phyloP scores from a whole-genome alignment of 768 basidiomycete genomes.

The Goffeauzyma gilvescens region DNA sequence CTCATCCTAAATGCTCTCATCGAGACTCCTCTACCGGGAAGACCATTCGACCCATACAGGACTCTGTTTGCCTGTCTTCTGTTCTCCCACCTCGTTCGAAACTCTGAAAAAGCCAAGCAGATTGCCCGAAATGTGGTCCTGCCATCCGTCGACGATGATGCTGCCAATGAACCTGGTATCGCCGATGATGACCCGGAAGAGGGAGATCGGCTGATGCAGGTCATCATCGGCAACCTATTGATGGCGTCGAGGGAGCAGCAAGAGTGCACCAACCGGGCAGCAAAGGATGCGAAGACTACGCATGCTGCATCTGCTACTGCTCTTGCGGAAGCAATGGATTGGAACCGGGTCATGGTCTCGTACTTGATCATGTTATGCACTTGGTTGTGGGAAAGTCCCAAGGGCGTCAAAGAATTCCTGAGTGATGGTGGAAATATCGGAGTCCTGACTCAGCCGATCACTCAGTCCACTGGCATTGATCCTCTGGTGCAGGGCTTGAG shows the following conservation, averaged over 20 bases:
- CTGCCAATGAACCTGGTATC: conserved; percentile 18
- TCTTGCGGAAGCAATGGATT: conserved; percentile 58
- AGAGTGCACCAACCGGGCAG: conserved; percentile 37
- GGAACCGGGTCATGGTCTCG: conserved; percentile 71
- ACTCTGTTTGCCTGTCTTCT: conserved; percentile 31
- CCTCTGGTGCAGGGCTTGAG: conserved; percentile 73
- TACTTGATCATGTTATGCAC: conserved; percentile 67
- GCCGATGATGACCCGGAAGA: conserved; percentile 36
- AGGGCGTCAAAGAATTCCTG: conserved; percentile 69
- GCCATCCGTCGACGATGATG: conserved; percentile 7
- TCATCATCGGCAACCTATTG: conserved; percentile 77
- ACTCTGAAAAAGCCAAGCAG: conserved; percentile 35
- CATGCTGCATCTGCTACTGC: conserved; percentile 3
- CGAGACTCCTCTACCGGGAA: conserved; percentile 22
- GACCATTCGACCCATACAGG: conserved; percentile 30
- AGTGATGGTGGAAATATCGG: conserved; percentile 69
- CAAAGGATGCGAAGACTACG: conserved; percentile 36
- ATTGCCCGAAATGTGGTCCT: conserved; percentile 33
- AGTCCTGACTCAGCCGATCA: conserved; percentile 85
- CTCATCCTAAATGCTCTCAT: conserved; percentile 34
- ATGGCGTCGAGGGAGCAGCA: conserved; percentile 52
- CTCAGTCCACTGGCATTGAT: conserved; percentile 70
- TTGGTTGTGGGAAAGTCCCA: conserved; percentile 94
- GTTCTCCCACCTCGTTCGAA: conserved; percentile 31
- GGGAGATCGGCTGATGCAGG: conserved; percentile 52